Base-by-base conservation (phyloP, 768 basidiomycete genomes). In the Mycena galericulata region DNA sequence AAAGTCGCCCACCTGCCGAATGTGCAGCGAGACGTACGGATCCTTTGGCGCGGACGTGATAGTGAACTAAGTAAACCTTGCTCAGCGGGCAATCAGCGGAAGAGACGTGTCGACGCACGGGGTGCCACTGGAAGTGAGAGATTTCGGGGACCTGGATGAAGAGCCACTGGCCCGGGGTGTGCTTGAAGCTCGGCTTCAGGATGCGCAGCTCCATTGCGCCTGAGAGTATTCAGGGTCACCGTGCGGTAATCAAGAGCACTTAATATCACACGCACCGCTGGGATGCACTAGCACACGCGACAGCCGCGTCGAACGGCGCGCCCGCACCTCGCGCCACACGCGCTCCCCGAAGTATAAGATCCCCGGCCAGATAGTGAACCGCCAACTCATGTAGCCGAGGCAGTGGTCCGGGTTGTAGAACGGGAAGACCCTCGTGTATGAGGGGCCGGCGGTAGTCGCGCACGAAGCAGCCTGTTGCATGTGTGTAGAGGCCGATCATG, bases 21-120 rank as follows among this genome's bases (percentile, higher is more conserved):
- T 92, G 78, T 97, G 96, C 54, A 97, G 80, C 34, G 94, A 95
- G 45, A 98, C 88, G 75, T 95, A 97, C 3, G 95, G 92, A 73
- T 98, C 96, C 72, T 96, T 94, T 3, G 96, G 96, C 20, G 96
- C 95, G 46, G 95, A 96, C 0, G 95, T 96, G 81, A 96, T 96
- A 41, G 95, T 96, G 80, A 97, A 96, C 93, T 96, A 73, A 24
- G 11, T 17, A n/a, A n/a, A n/a, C n/a, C 10, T 11, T 32, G 22
- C 15, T 68, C 62, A 53, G 67, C 47, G 50, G 29, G 41, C 29
- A 22, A 60, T 30, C 32, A 15, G 17, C 30, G 26, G 26, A 38
- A 54, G 38, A 34, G 53, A 51, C 56, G n/a, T 53, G 54, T 47
- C 30, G 46, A 30, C 93, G 75, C 73, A 96, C 95, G 26, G 96